These are phyloP conservation scores for Daldinia vernicosa DNA, from an alignment of 495 filamentous ascomycete species.

Conservation along the genomic window DNA sequence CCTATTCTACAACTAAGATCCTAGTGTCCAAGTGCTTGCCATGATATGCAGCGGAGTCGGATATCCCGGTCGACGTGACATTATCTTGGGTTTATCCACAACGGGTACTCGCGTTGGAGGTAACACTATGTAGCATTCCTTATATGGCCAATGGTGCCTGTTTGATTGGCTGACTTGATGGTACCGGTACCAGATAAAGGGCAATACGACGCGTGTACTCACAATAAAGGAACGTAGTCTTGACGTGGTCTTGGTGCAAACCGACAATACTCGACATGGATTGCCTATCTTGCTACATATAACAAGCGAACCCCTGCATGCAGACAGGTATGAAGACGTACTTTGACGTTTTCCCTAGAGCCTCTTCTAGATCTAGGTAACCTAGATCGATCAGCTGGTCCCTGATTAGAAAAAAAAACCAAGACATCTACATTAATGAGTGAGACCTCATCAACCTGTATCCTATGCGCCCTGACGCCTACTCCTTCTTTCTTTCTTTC, in stretches of 20 bases:
- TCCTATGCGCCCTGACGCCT: too few species aligned
- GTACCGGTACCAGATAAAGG: background rate
- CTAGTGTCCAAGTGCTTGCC: background rate
- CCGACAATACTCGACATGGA: too few species aligned
- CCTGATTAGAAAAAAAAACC: background rate
- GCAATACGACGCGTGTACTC: slow-evolving; percentile 10
- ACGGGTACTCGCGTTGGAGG: slow-evolving; percentile 7
- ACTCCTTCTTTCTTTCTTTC: background rate
- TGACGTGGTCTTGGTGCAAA: too few species aligned
- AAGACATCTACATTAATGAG: background rate
- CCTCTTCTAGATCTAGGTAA: too few species aligned
- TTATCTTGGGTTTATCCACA: slow-evolving; percentile 33
- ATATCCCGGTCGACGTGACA: slow-evolving; percentile 23
- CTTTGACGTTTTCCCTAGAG: background rate
- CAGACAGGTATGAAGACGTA: background rate
- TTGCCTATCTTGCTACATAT: too few species aligned
- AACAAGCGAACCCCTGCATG: background rate
- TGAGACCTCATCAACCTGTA: background rate
- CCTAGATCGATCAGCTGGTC: background rate
- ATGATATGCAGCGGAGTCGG: slow-evolving; percentile 8
- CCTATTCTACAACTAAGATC: slow-evolving; percentile 10
- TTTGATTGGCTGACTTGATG: slow-evolving; percentile 18
- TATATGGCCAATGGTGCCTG: background rate
- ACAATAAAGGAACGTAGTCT: background rate
- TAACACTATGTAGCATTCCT: slow-evolving; percentile 8